phyloP scores from a whole-genome alignment of 163 green algal genomes.

The Volvox carteri region DNA sequence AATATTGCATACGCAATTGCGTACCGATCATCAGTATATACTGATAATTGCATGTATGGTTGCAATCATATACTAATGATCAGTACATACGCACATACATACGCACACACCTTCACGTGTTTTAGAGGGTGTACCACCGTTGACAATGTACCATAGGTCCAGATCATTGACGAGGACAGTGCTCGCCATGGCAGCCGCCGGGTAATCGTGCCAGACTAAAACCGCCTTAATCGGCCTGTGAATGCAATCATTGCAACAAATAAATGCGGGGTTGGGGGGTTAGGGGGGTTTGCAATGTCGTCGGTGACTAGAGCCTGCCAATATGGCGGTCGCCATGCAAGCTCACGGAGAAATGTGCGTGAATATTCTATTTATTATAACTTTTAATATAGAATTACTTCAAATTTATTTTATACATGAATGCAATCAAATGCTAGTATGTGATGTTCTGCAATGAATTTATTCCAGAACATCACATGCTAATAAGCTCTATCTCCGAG shows the following conservation, averaged over 20 bases:
- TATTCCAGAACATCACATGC: not conserved
- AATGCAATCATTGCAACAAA: not conserved
- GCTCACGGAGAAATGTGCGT: not conserved
- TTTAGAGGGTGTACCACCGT: not conserved
- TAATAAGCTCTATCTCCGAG: not conserved
- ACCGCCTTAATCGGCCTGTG: not conserved
- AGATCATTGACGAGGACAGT: not conserved
- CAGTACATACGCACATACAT: no score
- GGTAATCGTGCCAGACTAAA: conserved; percentile 1
- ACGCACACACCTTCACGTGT: not conserved
- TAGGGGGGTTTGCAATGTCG: not conserved
- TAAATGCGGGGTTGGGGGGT: not conserved
- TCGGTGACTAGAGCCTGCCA: not conserved
- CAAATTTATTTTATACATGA: not conserved
- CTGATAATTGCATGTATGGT: no score
- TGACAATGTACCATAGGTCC: not conserved
- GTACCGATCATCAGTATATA: no score
- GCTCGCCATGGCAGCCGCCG: not conserved
- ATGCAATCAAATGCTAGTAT: not conserved
- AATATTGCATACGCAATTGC: no score
- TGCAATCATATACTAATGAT: no score
- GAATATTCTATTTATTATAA: not conserved
- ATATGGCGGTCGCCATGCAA: not conserved
- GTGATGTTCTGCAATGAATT: not conserved
- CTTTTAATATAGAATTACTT: not conserved